Percentiles rank a stretch among this genome's conserved stretches.
Conservation (phyloP, 805 yeast genomes). For the Lachancea sp. region DNA sequence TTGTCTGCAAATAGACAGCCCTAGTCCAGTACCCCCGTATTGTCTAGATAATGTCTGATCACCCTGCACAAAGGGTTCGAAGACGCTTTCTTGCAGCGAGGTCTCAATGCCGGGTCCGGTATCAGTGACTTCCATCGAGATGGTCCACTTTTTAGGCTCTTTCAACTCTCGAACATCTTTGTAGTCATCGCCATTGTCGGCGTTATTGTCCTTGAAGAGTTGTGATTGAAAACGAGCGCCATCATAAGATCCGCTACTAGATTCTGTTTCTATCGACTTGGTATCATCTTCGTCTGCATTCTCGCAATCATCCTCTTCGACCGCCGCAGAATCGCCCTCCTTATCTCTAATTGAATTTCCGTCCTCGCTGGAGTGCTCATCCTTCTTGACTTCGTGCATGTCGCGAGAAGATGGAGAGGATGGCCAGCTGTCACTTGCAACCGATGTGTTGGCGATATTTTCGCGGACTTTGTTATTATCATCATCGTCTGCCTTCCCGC, state of each 20-base stretch:
- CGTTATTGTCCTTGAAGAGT: slow-evolving; percentile 27
- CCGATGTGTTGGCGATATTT: slow-evolving; percentile 9
- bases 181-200: not conserved
- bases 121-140: slow-evolving; percentile 64
- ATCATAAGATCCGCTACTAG: slow-evolving; percentile 37
- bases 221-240: slow-evolving; percentile 40
- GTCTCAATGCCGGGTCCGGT: slow-evolving; percentile 94
- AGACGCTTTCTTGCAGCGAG: slow-evolving; percentile 72
- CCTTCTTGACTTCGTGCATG: not conserved
- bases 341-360: slow-evolving; percentile 11
- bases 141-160: slow-evolving; percentile 33
- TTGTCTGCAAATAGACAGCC: slow-evolving; percentile 83
- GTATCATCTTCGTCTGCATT: slow-evolving; percentile 5
- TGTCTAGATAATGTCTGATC: slow-evolving; percentile 88
- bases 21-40: slow-evolving; percentile 94
- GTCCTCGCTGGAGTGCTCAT: slow-evolving; percentile 1
- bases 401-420: not conserved
- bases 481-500: slow-evolving; percentile 12
- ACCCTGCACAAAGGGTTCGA: slow-evolving; percentile 96
- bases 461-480: slow-evolving; percentile 3
- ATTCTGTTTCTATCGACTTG: slow-evolving; percentile 17
- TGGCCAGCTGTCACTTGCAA: slow-evolving; percentile 9
- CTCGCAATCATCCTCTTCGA: slow-evolving; percentile 13
- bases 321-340: too few relatives aligned
- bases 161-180: slow-evolving; percentile 20